Percentiles rank a stretch among this genome's conserved stretches.
phyloP scores from a whole-genome alignment of 192 early-diverging fungal genomes.

The Coemansia sp. region DNA sequence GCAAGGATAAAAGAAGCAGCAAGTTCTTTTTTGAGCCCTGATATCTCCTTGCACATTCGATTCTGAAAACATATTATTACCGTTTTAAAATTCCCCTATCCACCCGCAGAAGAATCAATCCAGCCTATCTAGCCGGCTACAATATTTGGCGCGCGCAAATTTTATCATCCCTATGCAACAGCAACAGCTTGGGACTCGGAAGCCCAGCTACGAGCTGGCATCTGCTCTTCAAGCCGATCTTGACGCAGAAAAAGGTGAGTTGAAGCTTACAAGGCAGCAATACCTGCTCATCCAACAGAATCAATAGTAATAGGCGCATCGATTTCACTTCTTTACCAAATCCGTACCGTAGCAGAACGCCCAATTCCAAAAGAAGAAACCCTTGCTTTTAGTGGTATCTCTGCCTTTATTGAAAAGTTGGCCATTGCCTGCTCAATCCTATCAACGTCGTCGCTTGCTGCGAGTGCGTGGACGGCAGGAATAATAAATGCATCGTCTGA shows the following conservation, averaged over 20 bases:
- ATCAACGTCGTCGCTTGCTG: too few species aligned
- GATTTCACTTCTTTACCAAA: background rate
- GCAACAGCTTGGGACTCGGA: slow-evolving; percentile 3
- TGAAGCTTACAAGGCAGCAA: background rate
- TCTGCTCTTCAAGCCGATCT: background rate
- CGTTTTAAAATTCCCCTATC: too few species aligned
- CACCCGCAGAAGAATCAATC: too few species aligned
- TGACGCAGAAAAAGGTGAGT: background rate
- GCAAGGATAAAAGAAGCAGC: too few species aligned
- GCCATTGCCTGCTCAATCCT: too few species aligned
- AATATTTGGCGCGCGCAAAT: slow-evolving; percentile 3
- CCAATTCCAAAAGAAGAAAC: background rate
- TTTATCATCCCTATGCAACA: background rate
- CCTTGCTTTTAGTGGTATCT: background rate
- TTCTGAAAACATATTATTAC: too few species aligned
- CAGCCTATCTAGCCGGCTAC: background rate
- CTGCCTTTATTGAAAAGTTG: background rate
- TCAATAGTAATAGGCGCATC: background rate
- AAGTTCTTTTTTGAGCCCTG: too few species aligned
- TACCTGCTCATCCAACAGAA: too few species aligned
- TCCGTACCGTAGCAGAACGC: too few species aligned
- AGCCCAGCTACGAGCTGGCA: slow-evolving; percentile 39
- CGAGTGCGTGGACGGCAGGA: too few species aligned
- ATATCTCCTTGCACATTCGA: too few species aligned
- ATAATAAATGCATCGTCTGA: too few species aligned